Base-by-base conservation (phyloP, 805 yeast species). In the Zygosaccharomyces bisporus region DNA sequence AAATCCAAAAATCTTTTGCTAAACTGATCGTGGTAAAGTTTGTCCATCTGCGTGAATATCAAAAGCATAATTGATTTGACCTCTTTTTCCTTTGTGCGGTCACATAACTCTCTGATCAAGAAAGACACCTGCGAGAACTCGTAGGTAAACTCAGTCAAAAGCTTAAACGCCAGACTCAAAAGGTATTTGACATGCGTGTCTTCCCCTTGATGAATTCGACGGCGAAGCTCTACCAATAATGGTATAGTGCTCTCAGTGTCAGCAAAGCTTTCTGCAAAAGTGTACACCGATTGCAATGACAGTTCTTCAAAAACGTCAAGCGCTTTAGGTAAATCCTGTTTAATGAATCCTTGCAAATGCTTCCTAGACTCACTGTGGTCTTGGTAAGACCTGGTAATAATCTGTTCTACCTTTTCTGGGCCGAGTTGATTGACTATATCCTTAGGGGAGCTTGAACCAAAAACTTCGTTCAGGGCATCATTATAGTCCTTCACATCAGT, bases 81-180 rank as follows among this genome's bases (percentile, higher is more conserved):
- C 4, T 52, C 58, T 6, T 40, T 34, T 27, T 52, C 55, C 19
- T 34, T 45, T 16, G 54, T 52, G 19, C 61, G 52, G 14, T 53
- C 32, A 36, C 57, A 52, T 4, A 61, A 32, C 33, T 48, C 60
- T 32, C 58, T 58, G 3, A 64, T 48, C 3, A 64, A 38, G 30
- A 59, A 46, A 19, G 49, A 46, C 4, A 61, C 47, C 16, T 57
- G 56, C 0, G 55, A 54, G 34, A 67, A 53, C 2, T 39, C 27
- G 34, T 58, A 63, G 6, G 49, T 39, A 47, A 60, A 62, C 29
- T 54, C 58, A 12, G 52, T 53, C 34, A 67, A 32, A 21, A 66
- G 47, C 14, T 60, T 57, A 19, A 63, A 45, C 12, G 64, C 46
- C 14, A 63, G 47, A 14, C 49, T 50, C 27, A 60, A 36, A 16